Evolutionary conservation across 371 early-diverging fungal genomes (phyloP).

Genomic region (Mucor lusitanicus): DNA sequence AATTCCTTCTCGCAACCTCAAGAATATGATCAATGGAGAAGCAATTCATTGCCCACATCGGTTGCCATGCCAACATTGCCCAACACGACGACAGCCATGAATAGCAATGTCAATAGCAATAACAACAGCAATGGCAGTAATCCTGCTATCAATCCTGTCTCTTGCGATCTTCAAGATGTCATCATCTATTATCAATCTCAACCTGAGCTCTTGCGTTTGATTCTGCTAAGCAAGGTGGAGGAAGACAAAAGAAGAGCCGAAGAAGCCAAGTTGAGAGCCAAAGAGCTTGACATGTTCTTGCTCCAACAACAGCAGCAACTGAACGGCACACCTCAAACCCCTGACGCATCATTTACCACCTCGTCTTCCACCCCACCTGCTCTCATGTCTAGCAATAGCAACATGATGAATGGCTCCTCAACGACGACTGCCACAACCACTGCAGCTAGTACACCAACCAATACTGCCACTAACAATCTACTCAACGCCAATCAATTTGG

Average conservation of each 20-base stretch:
- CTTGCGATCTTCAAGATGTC: constrained; percentile 56
- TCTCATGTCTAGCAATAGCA: background rate
- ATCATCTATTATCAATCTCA: constrained; percentile 57
- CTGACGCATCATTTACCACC: constrained; percentile 2
- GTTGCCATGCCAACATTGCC: background rate
- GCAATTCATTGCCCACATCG: constrained; percentile 8
- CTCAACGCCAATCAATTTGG: constrained; percentile 9
- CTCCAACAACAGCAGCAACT: constrained; percentile 39
- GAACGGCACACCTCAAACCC: constrained; percentile 9
- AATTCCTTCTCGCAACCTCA: constrained; percentile 7
- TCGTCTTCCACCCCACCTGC: background rate
- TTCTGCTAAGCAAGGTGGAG: constrained; percentile 63
- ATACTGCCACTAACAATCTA: background rate
- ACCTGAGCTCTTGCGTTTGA: constrained; percentile 61
- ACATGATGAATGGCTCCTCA: background rate
- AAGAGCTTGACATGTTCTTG: constrained; percentile 44
- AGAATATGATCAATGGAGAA: constrained; percentile 16
- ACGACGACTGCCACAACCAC: background rate
- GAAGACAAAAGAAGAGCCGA: constrained; percentile 63
- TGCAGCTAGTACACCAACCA: background rate
- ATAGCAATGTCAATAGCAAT: background rate
- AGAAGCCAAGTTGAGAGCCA: constrained; percentile 50
- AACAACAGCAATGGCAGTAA: background rate
- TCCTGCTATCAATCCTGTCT: constrained; percentile 18
- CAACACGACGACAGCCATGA: background rate